Evolutionary conservation across 2,329 filamentous ascomycete genomes (phyloP).

Genomic region (Calycina herbarum): DNA sequence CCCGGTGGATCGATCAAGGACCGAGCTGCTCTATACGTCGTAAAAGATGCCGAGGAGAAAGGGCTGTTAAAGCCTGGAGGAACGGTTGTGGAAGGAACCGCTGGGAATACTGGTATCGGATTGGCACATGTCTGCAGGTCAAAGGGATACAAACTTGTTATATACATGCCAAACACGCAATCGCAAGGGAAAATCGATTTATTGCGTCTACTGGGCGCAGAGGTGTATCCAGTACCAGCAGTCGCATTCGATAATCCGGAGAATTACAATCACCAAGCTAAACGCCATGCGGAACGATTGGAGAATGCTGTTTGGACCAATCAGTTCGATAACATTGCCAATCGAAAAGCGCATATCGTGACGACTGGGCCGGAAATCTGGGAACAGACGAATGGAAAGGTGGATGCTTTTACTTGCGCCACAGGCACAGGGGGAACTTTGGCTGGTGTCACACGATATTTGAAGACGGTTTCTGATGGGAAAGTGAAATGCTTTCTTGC

Average conservation of each 20-base stretch:
- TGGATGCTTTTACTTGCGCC: constrained; percentile 94
- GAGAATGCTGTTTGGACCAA: constrained; percentile 97
- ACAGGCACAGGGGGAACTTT: constrained; percentile 92
- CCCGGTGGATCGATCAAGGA: constrained; percentile 96
- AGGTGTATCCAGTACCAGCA: constrained; percentile 93
- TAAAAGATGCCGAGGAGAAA: constrained; percentile 87
- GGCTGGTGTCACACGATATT: constrained; percentile 81
- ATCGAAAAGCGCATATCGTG: constrained; percentile 90
- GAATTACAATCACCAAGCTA: constrained; percentile 98
- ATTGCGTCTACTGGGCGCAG: constrained; percentile 83
- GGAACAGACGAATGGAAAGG: constrained; percentile 79
- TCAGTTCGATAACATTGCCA: constrained; percentile 96
- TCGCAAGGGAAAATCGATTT: constrained; percentile 97
- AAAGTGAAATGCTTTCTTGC: constrained; percentile 85
- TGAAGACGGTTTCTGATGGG: constrained; percentile 80
- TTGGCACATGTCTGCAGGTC: constrained; percentile 94
- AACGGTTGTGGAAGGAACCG: constrained; percentile 95
- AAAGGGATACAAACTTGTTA: constrained; percentile 90
- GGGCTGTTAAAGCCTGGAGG: constrained; percentile 82
- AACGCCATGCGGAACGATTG: constrained; percentile 79
- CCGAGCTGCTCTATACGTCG: constrained; percentile 89
- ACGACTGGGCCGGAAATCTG: constrained; percentile 98
- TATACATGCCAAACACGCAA: constrained; percentile 99
- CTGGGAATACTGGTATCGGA: constrained; percentile 96
- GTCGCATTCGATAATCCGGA: constrained; percentile 92